Evolutionary conservation across 352 stramenopile species (phyloP).

Genomic region (Phytophthora pseudosyringae): DNA sequence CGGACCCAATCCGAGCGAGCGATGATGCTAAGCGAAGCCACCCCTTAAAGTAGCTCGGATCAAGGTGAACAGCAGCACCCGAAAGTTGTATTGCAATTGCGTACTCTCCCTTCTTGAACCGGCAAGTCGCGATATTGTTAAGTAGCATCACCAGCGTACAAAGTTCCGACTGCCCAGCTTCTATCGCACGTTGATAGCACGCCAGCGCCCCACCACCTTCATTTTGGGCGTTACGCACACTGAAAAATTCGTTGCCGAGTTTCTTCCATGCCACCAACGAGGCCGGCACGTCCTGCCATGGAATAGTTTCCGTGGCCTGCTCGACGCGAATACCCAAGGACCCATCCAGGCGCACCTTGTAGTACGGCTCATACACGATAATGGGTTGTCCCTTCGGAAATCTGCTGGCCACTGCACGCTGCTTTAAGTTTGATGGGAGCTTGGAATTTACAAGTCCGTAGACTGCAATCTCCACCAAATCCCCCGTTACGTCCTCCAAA

Average conservation of each 20-base stretch:
- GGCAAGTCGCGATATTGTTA: slow-evolving; percentile 30
- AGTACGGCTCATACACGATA: slow-evolving; percentile 39
- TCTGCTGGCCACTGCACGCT: slow-evolving; percentile 8
- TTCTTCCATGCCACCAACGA: slow-evolving; percentile 31
- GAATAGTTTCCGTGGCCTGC: slow-evolving; percentile 16
- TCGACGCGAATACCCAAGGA: slow-evolving; percentile 31
- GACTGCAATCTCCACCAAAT: slow-evolving; percentile 35
- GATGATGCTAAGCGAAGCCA: slow-evolving; percentile 27
- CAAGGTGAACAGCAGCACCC: slow-evolving; percentile 22
- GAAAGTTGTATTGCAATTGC: slow-evolving; percentile 23
- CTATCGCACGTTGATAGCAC: slow-evolving; percentile 29
- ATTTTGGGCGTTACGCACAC: slow-evolving; percentile 15
- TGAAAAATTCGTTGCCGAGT: slow-evolving; percentile 37
- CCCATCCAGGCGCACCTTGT: slow-evolving; percentile 36
- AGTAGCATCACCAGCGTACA: slow-evolving; percentile 23
- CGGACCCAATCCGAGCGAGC: not conserved
- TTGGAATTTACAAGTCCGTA: slow-evolving; percentile 32
- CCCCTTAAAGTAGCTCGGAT: slow-evolving; percentile 26
- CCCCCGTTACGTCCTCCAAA: slow-evolving; percentile 37
- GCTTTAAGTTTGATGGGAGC: slow-evolving; percentile 15
- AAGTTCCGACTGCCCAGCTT: slow-evolving; percentile 13
- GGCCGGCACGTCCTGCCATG: slow-evolving; percentile 28
- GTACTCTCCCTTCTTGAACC: slow-evolving; percentile 27
- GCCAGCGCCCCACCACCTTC: slow-evolving; percentile 18
- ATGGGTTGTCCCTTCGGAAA: slow-evolving; percentile 36